Percentiles rank a stretch among this genome's conserved stretches.
These are phyloP conservation scores for Usnea hakonensis DNA, from an alignment of 495 filamentous ascomycete species.

Conservation along the genomic window DNA sequence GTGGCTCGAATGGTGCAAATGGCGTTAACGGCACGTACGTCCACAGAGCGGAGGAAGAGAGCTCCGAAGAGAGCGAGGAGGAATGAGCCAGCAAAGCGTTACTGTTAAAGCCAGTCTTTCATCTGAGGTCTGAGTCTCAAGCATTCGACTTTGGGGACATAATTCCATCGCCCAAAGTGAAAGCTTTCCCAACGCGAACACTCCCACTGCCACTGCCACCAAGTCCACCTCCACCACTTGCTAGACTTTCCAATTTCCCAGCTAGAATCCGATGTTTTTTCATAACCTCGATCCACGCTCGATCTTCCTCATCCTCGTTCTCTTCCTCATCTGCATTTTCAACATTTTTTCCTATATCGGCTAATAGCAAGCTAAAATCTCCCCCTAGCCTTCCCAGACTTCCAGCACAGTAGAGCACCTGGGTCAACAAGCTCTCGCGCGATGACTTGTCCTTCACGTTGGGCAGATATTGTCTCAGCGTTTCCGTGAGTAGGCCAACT, in stretches of 20 bases:
- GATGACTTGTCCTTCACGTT: constrained; percentile 73
- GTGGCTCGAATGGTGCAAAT: neutral
- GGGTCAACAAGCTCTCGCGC: constrained; percentile 80
- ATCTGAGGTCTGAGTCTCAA: neutral
- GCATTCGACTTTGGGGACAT: constrained; percentile 8
- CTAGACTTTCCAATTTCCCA: constrained; percentile 76
- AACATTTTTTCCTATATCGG: constrained; percentile 53
- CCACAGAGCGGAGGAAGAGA: constrained; percentile 17
- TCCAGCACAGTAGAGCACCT: constrained; percentile 91
- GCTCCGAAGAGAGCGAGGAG: constrained; percentile 25
- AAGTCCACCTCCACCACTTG: no score
- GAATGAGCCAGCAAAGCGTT: constrained; percentile 15
- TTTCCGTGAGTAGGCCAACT: constrained; percentile 72
- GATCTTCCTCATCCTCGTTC: constrained; percentile 7
- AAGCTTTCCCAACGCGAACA: neutral
- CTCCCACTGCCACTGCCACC: no score
- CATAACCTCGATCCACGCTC: constrained; percentile 84
- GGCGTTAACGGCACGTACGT: neutral
- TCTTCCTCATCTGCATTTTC: constrained; percentile 30
- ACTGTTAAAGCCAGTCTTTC: neutral
- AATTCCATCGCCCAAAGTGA: neutral
- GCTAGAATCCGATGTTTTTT: constrained; percentile 83
- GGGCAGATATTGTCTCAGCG: constrained; percentile 70
- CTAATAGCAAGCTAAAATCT: constrained; percentile 85
- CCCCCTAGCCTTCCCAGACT: constrained; percentile 86